Evolutionary conservation across 192 early-diverging fungal genomes (phyloP).

Genomic region (Phlyctochytrium bullatum): DNA sequence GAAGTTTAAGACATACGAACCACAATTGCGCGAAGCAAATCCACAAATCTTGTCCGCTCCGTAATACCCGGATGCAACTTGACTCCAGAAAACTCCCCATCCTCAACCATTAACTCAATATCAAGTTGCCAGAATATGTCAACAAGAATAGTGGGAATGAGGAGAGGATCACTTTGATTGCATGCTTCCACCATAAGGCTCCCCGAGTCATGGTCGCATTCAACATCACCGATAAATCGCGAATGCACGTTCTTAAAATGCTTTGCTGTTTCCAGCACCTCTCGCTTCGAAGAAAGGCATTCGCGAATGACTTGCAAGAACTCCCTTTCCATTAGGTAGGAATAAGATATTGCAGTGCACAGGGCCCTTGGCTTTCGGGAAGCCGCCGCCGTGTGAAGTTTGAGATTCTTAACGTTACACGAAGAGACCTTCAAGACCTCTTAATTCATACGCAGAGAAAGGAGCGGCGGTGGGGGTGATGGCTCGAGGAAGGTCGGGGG

Average conservation of each 20-base stretch:
- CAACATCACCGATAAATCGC: neutral
- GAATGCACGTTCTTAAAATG: neutral
- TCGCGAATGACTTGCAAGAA: conserved; percentile 1
- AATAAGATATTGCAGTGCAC: no score
- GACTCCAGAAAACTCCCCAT: neutral
- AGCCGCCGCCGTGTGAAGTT: no score
- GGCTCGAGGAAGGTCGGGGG: no score
- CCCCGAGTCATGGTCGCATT: neutral
- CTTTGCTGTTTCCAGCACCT: neutral
- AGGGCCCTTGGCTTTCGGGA: no score
- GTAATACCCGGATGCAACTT: neutral
- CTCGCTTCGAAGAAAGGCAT: neutral
- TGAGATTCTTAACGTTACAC: no score
- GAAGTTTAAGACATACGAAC: neutral
- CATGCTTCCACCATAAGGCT: conserved; percentile 9
- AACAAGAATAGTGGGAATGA: conserved; percentile 17
- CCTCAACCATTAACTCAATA: conserved; percentile 19
- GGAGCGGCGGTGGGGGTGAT: no score
- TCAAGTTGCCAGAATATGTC: conserved; percentile 35
- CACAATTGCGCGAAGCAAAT: neutral
- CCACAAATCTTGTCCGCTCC: neutral
- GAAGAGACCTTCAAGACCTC: no score
- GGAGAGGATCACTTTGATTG: conserved; percentile 9
- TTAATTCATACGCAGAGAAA: no score
- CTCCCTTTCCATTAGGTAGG: no score